These are phyloP conservation scores for Jaltomata sinuosa DNA, from an alignment of 257 asterid species.

Conservation along the genomic window DNA sequence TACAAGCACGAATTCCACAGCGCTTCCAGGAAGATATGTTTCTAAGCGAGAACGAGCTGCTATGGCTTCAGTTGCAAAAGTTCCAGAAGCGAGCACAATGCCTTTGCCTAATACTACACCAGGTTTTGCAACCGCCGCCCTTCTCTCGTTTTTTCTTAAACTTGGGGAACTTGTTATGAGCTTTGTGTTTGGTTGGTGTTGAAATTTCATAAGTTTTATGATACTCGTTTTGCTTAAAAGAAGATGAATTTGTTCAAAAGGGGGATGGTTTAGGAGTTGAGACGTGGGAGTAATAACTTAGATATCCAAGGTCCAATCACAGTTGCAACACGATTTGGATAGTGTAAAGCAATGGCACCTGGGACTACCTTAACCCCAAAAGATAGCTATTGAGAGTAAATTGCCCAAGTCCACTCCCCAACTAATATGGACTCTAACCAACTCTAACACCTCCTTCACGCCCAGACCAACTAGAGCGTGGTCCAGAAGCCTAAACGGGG, in stretches of 20 bases:
- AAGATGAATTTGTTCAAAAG: neutral
- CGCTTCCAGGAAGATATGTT: conserved; percentile 64
- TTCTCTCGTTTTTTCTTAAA: neutral
- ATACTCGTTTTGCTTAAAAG: neutral
- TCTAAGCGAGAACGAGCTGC: conserved; percentile 80
- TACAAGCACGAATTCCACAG: conserved; percentile 7
- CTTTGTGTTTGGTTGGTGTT: neutral
- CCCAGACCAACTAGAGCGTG: no score
- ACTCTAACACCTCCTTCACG: no score
- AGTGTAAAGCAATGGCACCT: no score
- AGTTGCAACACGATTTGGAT: neutral
- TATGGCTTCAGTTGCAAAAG: neutral
- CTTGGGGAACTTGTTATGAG: neutral
- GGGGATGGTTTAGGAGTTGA: neutral
- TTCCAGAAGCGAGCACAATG: conserved; percentile 1
- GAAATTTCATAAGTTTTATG: neutral
- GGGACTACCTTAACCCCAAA: no score
- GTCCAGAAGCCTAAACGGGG: no score
- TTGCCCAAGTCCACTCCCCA: no score
- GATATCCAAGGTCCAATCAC: neutral
- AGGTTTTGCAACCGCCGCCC: conserved; percentile 19
- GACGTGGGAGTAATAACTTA: no score
- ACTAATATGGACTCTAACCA: no score
- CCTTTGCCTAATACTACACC: conserved; percentile 11
- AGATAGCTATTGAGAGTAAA: no score